Conservation (phyloP, 306 rosid species). For the Vigna reflexopilosa region DNA sequence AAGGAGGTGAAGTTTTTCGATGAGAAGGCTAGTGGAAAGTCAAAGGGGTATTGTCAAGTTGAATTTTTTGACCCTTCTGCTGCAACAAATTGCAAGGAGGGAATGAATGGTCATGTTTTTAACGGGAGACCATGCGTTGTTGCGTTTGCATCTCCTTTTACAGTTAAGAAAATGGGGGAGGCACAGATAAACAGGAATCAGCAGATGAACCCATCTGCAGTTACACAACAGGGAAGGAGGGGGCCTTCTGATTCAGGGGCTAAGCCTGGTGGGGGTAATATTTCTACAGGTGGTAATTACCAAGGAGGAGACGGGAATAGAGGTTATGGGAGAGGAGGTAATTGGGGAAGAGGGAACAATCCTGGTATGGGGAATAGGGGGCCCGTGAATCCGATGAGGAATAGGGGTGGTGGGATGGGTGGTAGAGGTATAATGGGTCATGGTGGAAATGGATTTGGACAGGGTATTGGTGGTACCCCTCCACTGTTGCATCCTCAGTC, state of each 20-base stretch:
- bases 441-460: conserved; percentile 93
- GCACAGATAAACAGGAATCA: conserved; percentile 86
- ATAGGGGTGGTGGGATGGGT: conserved; percentile 83
- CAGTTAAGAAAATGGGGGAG: conserved; percentile 96
- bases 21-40: conserved; percentile 98
- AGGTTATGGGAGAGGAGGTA: conserved; percentile 90
- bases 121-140: conserved; percentile 94
- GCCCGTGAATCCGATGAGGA: conserved; percentile 81
- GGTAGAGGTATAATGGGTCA: conserved; percentile 95
- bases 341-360: conserved; percentile 88
- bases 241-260: conserved; percentile 70
- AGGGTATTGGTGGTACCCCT: conserved; percentile 84
- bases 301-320: conserved; percentile 91
- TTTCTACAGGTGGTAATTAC: conserved; percentile 85
- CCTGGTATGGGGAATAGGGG: conserved; percentile 93
- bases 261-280: conserved; percentile 74
- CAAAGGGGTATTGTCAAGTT: conserved; percentile 96
- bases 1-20: conserved; percentile 94
- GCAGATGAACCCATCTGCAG: conserved; percentile 58
- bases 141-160: conserved; percentile 80
- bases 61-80: conserved; percentile 80
- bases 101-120: conserved; percentile 82
- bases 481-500: conserved; percentile 86
- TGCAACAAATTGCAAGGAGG: conserved; percentile 88
- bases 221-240: conserved; percentile 68